Evolutionary conservation across 176 grass and related monocot genomes (phyloP), one percentile per base, ranked within the genome.

Genomic region (Panicum miliaceum): DNA sequence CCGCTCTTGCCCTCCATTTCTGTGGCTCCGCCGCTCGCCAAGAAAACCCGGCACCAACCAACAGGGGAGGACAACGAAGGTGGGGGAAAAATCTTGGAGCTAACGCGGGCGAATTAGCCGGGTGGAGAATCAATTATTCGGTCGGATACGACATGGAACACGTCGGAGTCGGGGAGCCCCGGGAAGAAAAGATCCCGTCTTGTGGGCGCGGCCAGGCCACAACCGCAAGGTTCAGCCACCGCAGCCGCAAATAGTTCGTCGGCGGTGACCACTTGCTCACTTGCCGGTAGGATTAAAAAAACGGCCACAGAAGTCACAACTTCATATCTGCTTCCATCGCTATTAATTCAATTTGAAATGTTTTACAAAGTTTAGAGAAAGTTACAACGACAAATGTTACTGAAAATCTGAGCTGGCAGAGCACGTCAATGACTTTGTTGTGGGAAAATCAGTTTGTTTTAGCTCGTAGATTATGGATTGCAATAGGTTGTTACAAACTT

Each of bases 1-100:
- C 66, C 37, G 79, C 50, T 79, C 74, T 65, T 82, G 73, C 54
- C 46, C 27, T 22, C 74, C 80, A 60, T 86, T 79, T 87, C 80
- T 90, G 88, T 79, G 88, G 79, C 79, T 86, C 79, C 38, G 71
- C 50, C 83, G 78, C 57, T 73, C 27, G 56, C 72, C 75, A 84
- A 74, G 74, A 59, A 78, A 85, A 22, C 29, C 54, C 59, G 29
- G 75, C 60, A 52, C 70, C 68, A 62, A 71, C 67, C 62, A 36
- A 35, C 11, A 51, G 22, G 37, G 73, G 1, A 45, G 45, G 15
- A 38, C 41, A 41, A 51, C 23, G 16, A 59, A 52, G 1, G 5
- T 32, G 26, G 11, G 6, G 27, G 7, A 51, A 65, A 71, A 32
- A 80, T 90, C 36, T 72, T 65, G 72, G 40, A 50, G 52, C 63